These are phyloP conservation scores for Gaertneriomyces sp. DNA, from an alignment of 192 early-diverging fungal species.

Conservation along the genomic window DNA sequence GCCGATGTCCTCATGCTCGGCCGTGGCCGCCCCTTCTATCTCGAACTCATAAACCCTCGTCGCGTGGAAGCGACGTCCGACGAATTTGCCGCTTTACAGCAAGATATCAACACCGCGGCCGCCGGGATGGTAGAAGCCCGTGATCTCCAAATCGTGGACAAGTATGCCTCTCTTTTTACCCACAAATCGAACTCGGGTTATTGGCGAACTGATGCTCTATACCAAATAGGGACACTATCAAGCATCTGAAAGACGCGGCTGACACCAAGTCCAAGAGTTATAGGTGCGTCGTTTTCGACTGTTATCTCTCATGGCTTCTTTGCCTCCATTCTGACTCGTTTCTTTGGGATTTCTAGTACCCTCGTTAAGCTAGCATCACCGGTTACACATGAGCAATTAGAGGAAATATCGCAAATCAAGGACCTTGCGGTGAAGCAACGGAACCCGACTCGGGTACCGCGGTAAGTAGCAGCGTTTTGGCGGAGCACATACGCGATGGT, in stretches of 20 bases:
- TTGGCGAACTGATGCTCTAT: neutral
- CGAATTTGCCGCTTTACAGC: conserved; percentile 32
- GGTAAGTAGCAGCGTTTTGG: conserved; percentile 18
- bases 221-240: conserved; percentile 33
- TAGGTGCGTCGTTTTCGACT: conserved; percentile 17
- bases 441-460: conserved; percentile 47
- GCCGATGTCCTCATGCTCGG: conserved; percentile 94
- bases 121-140: conserved; percentile 31
- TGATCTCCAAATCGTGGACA: conserved; percentile 38
- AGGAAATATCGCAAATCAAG: conserved; percentile 18
- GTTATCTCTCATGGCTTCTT: neutral
- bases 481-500: neutral
- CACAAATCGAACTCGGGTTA: neutral
- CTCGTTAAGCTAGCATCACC: conserved; percentile 29
- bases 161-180: conserved; percentile 19
- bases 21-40: conserved; percentile 85
- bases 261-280: conserved; percentile 50
- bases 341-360: conserved; percentile 15
- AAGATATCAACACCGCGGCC: conserved; percentile 35
- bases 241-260: conserved; percentile 41
- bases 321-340: neutral
- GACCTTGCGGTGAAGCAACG: conserved; percentile 42
- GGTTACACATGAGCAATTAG: conserved; percentile 20
- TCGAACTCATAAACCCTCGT: conserved; percentile 81
- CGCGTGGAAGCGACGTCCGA: conserved; percentile 13